Conservation (phyloP, 2,329 filamentous ascomycete genomes). For the Fusarium tuaranense region DNA sequence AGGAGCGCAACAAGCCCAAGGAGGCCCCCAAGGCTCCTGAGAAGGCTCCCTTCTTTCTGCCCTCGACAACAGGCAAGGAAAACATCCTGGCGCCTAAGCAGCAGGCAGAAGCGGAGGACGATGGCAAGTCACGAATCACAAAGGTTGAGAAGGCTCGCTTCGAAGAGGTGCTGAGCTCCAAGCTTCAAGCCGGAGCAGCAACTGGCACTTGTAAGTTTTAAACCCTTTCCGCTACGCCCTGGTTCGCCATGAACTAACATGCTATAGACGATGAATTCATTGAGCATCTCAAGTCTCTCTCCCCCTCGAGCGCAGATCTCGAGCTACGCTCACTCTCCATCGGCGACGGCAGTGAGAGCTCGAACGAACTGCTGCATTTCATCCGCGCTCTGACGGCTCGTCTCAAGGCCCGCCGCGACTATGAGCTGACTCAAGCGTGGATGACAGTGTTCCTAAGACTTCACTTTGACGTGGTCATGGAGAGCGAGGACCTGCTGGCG, state of each 20-base stretch:
- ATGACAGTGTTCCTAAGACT: slow-evolving; percentile 93
- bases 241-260: slow-evolving; percentile 43
- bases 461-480: slow-evolving; percentile 72
- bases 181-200: slow-evolving; percentile 64
- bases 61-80: slow-evolving; percentile 68
- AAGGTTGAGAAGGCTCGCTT: slow-evolving; percentile 70
- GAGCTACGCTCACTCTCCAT: slow-evolving; percentile 84
- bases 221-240: not conserved
- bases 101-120: slow-evolving; percentile 52
- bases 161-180: slow-evolving; percentile 69
- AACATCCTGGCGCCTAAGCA: slow-evolving; percentile 54
- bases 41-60: slow-evolving; percentile 95
- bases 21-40: slow-evolving; percentile 92
- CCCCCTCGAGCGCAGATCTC: slow-evolving; percentile 88
- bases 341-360: slow-evolving; percentile 57
- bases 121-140: slow-evolving; percentile 73
- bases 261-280: slow-evolving; percentile 73
- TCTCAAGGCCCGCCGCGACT: slow-evolving; percentile 79
- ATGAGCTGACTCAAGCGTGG: slow-evolving; percentile 95
- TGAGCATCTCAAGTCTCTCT: slow-evolving; percentile 81
- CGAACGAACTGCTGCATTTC: slow-evolving; percentile 83
- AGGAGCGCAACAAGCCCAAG: slow-evolving; percentile 92
- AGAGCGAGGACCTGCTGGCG: slow-evolving; percentile 64
- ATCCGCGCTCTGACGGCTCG: slow-evolving; percentile 81
- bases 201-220: slow-evolving; percentile 69